These are phyloP conservation scores for Eutrema yunnanense DNA, from an alignment of 345 rosid genomes.

Conservation along the genomic window DNA sequence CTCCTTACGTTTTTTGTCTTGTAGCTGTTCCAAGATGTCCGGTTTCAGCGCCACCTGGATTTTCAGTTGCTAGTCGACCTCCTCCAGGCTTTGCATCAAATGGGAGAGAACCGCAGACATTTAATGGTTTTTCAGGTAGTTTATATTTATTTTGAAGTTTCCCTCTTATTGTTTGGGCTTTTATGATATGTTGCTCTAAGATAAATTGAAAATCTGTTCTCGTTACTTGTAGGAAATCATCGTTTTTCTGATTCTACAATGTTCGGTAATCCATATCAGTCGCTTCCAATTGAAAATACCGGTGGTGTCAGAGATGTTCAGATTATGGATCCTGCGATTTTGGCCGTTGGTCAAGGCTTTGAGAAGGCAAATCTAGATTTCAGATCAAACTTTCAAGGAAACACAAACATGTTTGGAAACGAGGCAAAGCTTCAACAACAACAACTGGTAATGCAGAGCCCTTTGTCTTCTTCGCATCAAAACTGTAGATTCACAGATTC, in stretches of 20 bases:
- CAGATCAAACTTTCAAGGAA: constrained; percentile 49
- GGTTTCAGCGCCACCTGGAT: constrained; percentile 88
- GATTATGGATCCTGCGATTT: constrained; percentile 88
- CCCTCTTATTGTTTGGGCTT: not conserved
- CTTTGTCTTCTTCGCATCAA: constrained; percentile 46
- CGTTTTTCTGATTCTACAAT: constrained; percentile 43
- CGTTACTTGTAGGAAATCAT: constrained; percentile 39
- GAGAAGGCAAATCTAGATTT: constrained; percentile 49
- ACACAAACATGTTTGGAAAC: constrained; percentile 43
- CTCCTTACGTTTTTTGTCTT: not conserved
- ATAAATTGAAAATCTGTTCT: not conserved
- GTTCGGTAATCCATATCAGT: constrained; percentile 46
- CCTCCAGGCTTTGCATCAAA: constrained; percentile 84
- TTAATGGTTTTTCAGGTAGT: constrained; percentile 50
- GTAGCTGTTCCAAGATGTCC: constrained; percentile 56
- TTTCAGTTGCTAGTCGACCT: constrained; percentile 63
- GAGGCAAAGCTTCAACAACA: constrained; percentile 50
- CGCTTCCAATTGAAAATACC: constrained; percentile 32
- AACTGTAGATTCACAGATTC: constrained; percentile 50
- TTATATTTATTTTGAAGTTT: constrained; percentile 17
- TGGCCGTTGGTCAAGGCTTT: constrained; percentile 81
- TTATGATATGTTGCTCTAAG: not conserved
- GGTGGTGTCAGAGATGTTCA: constrained; percentile 57
- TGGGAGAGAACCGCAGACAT: constrained; percentile 52
- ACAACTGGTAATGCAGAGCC: constrained; percentile 60